Base-by-base conservation (phyloP, 306 rosid species). In the Alnus rubra region DNA sequence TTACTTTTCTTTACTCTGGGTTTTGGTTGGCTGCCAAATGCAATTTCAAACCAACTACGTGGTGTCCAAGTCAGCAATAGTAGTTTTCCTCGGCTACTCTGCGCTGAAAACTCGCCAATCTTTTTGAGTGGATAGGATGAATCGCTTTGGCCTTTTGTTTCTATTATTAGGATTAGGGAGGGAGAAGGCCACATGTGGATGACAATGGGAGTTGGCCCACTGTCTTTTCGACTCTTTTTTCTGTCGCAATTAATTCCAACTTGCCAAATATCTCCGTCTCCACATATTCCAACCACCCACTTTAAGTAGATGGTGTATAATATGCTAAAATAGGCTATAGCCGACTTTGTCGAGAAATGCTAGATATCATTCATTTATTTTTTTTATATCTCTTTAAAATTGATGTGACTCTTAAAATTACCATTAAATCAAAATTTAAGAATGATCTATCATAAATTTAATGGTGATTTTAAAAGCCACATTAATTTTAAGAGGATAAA, bases 21-120 rank as follows among this genome's bases (percentile, higher is more conserved):
- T 13, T 3, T 51, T 53, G 7, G 59, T 53, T 28, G 15, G 64
- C 5, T 28, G 33, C 37, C 37, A 2, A 7, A 19, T 16, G 9
- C 54, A 6, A 15, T 16, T 16, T 18, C 59, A 23, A 53, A 1
- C 59, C 23, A 53, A 53, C 7, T 4, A 3, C 5, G 13, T 9
- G 12, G 1, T 59, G 2, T 60, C 82, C 77, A 11, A 33, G 59
- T 79, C 82, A 71, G 54, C 82, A 47, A 74, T 9, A 23, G 6
- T 14, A 4, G 0, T 10, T 39, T 42, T 74, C 15, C 15, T 23
- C 4, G 19, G 3, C 78, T 18, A 13, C 15, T 54, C 18, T n/a
- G 0, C 37, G 45, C 64, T 2, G 9, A 28, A 6, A 54, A 6
- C 59, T 71, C 71, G 62, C 28, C 68, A 51, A 45, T 23, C 64